Evolutionary conservation across 306 rosid species (phyloP), one percentile per base, ranked within the genome.

Genomic region (Dalbergia cultrata): DNA sequence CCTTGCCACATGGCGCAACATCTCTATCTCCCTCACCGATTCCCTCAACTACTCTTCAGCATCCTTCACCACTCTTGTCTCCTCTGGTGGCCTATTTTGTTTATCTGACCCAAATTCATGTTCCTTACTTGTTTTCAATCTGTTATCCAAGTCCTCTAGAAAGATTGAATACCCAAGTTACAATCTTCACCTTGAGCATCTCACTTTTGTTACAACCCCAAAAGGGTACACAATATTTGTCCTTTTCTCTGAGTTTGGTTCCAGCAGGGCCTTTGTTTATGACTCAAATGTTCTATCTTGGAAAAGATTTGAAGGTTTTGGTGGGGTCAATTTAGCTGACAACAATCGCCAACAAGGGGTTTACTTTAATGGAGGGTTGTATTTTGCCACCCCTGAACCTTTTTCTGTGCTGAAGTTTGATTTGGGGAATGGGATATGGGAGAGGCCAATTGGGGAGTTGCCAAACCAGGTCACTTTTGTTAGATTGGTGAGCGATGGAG

Each of bases 21-120:
- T 85, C 22, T 56, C 92, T 7, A 72, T 91, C 4, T 74, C 95
- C 1, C 75, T 85, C 82, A 88, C 92, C 2, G 85, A 75, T 47
- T 75, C 89, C 21, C 75, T 82, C 2, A 90, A 84, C 35, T 10
- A 16, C 16, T 72, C 61, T 3, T 73, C 77, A 9, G 31, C 84
- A 3, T 74, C 90, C 14, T 72, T 84, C 52, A 70, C 87, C 68
- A 54, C 86, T 18, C 89, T 90, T 0, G 87, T 90, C 50, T 85
- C 94, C 47, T 90, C 98, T 14, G 88, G 92, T 41, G 99, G 98
- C 37, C 83, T 95, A 17, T 83, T 93, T 19, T 95, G 98, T 70
- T 88, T 91, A 75, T 83, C 89, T 1, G 80, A 87, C 7, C 85
- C 90, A 31, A 47, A 14, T 5, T 87, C 92, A 0, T 78, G 85